Evolutionary conservation across 2,329 filamentous ascomycete species (phyloP), one percentile per base, ranked within the genome.

Genomic region (Dissoconium aciculare): DNA sequence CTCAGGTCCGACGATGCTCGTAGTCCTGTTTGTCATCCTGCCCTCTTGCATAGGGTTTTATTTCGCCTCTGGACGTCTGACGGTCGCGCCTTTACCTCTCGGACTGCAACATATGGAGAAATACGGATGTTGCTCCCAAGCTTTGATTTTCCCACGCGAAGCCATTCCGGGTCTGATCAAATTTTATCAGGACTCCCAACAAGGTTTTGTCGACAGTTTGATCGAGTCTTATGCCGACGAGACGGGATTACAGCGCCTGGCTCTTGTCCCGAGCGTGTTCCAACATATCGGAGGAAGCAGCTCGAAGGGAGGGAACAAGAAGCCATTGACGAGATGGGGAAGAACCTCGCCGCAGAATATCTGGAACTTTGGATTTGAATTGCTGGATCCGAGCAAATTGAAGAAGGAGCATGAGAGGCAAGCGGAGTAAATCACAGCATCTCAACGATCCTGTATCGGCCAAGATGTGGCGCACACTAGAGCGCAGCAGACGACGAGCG

Each of bases 101-200:
- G 58, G 58, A 4, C 48, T 63, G 1, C 47, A 54, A 24, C 40
- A 47, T 14, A 62, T 62, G 59, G 42, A 53, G 8, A 39, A 50
- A 5, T 62, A 51, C 32, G 59, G 58, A 10, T 62, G 58, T 41
- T 63, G 60, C 37, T 54, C 54, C 1, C 60, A 64, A 44, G 59
- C 46, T 2, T 50, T 62, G 4, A 52, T 62, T 17, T 63, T 60
- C 30, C 58, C 57, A 3, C 54, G 52, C 11, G 32, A 32, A 1
- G 40, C 46, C 24, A 38, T 49, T 3, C 34, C 34, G 5, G 39
- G 46, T 8, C 35, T 54, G 1, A 16, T 56, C 11, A 32, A 48
- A 1, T 55, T 50, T 30, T 54, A 52, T 34, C 9, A 52, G 58
- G 15, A 25, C 40, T 1, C 47, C 59, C 17, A 59, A 56, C 38